A percentile compares a stretch with the other conserved stretches of the same genome.
These are phyloP conservation scores for Hyaloscypha finlandica DNA, from an alignment of 495 filamentous ascomycete species.

Conservation along the genomic window DNA sequence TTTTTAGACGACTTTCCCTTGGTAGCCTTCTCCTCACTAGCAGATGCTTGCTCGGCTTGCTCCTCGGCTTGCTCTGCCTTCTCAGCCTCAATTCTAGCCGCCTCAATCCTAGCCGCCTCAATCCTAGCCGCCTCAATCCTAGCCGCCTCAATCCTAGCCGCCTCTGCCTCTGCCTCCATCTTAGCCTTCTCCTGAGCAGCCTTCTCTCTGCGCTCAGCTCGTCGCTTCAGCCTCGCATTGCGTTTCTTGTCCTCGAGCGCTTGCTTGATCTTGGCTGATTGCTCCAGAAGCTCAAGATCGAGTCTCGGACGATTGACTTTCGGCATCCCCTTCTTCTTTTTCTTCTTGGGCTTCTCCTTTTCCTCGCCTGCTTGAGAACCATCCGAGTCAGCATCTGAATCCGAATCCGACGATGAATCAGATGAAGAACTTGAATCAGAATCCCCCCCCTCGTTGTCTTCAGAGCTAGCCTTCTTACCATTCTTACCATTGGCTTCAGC, in stretches of 20 bases:
- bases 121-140: background rate
- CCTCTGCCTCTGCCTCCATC: background rate
- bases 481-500: constrained; percentile 13
- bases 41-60: constrained; percentile 4
- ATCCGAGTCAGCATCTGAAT: constrained; percentile 10
- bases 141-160: background rate
- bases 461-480: constrained; percentile 14
- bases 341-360: background rate
- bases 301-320: background rate
- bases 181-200: background rate
- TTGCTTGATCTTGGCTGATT: background rate
- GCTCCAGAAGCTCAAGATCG: background rate
- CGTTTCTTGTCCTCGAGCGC: constrained; percentile 10
- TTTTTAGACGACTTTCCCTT: background rate
- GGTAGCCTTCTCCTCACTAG: background rate
- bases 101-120: background rate
- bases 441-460: background rate
- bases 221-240: constrained; percentile 7
- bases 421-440: background rate
- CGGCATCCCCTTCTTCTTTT: background rate
- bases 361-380: background rate
- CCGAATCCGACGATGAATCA: constrained; percentile 3
- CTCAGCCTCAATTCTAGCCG: background rate
- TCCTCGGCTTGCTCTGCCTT: constrained; percentile 13
- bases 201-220: constrained; percentile 4